phyloP scores from a whole-genome alignment of 2,329 filamentous ascomycete species.

The Cytospora paraplurivora region DNA sequence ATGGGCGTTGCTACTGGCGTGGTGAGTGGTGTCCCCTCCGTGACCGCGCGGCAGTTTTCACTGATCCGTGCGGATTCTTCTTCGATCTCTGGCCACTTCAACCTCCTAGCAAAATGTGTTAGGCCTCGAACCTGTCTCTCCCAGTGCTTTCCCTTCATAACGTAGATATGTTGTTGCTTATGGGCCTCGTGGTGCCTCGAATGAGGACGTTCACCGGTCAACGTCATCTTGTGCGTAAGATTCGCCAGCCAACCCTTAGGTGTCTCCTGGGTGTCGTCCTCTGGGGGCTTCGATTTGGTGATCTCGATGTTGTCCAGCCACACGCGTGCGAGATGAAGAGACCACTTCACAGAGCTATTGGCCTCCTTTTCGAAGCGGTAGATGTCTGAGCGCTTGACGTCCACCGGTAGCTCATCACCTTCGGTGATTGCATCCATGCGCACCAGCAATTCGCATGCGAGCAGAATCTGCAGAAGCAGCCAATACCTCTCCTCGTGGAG shows the following conservation, averaged over 20 bases:
- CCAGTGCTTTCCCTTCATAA: slow-evolving; percentile 57
- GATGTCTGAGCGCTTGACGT: slow-evolving; percentile 58
- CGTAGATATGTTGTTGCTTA: slow-evolving; percentile 46
- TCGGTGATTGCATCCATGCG: slow-evolving; percentile 65
- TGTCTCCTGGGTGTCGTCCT: slow-evolving; percentile 29
- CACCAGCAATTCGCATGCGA: slow-evolving; percentile 66
- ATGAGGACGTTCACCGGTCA: slow-evolving; percentile 40
- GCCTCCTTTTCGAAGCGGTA: slow-evolving; percentile 64
- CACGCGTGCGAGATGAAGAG: slow-evolving; percentile 62
- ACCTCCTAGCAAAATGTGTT: slow-evolving; percentile 63
- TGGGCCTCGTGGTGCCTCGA: slow-evolving; percentile 41
- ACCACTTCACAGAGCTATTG: slow-evolving; percentile 66
- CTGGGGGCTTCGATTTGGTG: slow-evolving; percentile 45
- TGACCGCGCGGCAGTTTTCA: slow-evolving; percentile 49
- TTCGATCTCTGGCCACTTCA: slow-evolving; percentile 65
- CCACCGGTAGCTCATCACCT: slow-evolving; percentile 57
- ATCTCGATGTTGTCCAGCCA: slow-evolving; percentile 71
- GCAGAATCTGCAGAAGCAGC: slow-evolving; percentile 65
- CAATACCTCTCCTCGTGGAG: slow-evolving; percentile 66
- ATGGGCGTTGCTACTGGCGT: slow-evolving; percentile 41
- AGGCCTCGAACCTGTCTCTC: slow-evolving; percentile 63
- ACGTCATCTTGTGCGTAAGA: slow-evolving; percentile 56
- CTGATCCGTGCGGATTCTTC: slow-evolving; percentile 51
- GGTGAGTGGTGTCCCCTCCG: slow-evolving; percentile 45
- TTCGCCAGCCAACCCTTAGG: slow-evolving; percentile 57